Conservation (phyloP, 805 yeast genomes). For the Ogataea glucozyma region DNA sequence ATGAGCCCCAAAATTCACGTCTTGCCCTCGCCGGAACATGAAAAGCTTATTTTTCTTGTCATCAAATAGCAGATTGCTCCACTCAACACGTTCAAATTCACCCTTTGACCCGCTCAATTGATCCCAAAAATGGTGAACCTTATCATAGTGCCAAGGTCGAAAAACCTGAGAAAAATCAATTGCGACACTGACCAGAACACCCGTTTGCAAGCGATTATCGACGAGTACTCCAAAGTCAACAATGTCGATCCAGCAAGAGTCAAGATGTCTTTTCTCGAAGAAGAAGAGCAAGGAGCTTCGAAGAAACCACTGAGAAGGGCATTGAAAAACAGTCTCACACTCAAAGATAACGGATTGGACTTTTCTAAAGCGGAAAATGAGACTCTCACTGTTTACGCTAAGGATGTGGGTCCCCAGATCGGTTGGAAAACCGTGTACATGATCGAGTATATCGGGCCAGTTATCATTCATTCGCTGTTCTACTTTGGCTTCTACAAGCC, state of each 20-base stretch:
- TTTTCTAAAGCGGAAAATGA: slow-evolving; percentile 36
- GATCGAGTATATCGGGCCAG: slow-evolving; percentile 88
- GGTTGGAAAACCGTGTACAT: slow-evolving; percentile 90
- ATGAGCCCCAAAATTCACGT: too few relatives aligned
- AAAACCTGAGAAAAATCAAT: slow-evolving; percentile 50
- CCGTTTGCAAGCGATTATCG: slow-evolving; percentile 37
- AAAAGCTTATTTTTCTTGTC: too few relatives aligned
- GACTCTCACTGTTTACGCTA: slow-evolving; percentile 55
- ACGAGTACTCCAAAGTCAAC: slow-evolving; percentile 44
- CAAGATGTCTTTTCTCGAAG: slow-evolving; percentile 48
- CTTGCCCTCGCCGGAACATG: too few relatives aligned
- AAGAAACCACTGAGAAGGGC: slow-evolving; percentile 43
- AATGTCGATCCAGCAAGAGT: slow-evolving; percentile 49
- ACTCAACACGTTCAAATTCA: too few relatives aligned
- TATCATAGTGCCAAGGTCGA: slow-evolving; percentile 62
- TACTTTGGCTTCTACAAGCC: slow-evolving; percentile 47
- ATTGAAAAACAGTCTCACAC: slow-evolving; percentile 44
- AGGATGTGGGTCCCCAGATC: slow-evolving; percentile 92
- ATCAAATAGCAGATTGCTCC: too few relatives aligned
- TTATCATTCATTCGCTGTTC: slow-evolving; percentile 72
- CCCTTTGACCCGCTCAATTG: too few relatives aligned
- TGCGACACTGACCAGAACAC: slow-evolving; percentile 41
- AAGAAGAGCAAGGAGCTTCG: slow-evolving; percentile 26
- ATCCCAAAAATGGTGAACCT: slow-evolving; percentile 43
- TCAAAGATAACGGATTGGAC: slow-evolving; percentile 47